Evolutionary conservation across 106 monocot species (phyloP).

Genomic region (Allium sativum): DNA sequence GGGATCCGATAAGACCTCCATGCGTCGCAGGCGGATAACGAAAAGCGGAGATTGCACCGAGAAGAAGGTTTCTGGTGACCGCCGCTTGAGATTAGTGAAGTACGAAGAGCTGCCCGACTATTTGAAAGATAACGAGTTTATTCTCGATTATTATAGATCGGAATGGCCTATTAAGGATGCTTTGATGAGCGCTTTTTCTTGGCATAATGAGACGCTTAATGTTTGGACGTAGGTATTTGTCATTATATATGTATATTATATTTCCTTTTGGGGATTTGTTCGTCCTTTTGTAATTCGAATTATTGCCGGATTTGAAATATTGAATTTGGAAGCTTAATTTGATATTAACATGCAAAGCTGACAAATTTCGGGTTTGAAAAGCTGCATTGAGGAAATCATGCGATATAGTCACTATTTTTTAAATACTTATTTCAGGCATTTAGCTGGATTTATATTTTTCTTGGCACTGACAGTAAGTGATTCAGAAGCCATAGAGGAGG

Average conservation of each 20-base stretch:
- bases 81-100: constrained; percentile 33
- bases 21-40: constrained; percentile 1
- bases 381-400: too few relatives aligned
- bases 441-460: constrained; percentile 80
- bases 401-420: constrained; percentile 3
- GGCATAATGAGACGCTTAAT: constrained; percentile 98
- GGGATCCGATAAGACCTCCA: constrained; percentile 1
- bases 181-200: constrained; percentile 75
- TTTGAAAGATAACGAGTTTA: constrained; percentile 89
- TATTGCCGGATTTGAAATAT: background rate
- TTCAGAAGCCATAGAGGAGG: constrained; percentile 26
- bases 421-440: constrained; percentile 34
- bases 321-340: background rate
- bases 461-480: constrained; percentile 36
- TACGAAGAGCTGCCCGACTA: constrained; percentile 88
- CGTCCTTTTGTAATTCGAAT: background rate
- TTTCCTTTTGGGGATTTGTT: background rate
- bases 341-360: too few relatives aligned
- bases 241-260: background rate
- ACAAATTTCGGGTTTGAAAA: too few relatives aligned
- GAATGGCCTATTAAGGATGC: constrained; percentile 81
- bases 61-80: background rate
- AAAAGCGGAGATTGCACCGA: background rate
- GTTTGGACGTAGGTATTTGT: constrained; percentile 73
- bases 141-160: constrained; percentile 64